Conservation (phyloP, 805 yeast genomes). For the Monosporozyma solicola region DNA sequence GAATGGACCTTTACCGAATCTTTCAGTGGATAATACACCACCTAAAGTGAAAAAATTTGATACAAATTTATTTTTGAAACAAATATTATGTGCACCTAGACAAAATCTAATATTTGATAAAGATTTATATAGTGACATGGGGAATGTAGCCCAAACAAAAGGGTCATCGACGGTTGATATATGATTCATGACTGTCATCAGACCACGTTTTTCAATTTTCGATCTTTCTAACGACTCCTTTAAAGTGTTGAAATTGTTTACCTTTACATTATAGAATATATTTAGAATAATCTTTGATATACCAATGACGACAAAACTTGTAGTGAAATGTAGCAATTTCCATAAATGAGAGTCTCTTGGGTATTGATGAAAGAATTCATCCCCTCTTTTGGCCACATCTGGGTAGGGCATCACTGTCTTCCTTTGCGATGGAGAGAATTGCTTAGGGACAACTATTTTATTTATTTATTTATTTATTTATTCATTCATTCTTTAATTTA, state of each 20-base stretch:
- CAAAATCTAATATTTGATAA: constrained; percentile 83
- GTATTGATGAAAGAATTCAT: constrained; percentile 53
- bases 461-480: too few relatives aligned
- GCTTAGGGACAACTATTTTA: too few relatives aligned
- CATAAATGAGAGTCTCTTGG: constrained; percentile 54
- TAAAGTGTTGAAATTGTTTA: constrained; percentile 54
- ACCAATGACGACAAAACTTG: constrained; percentile 58
- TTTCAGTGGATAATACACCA: constrained; percentile 72
- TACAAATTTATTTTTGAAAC: constrained; percentile 51
- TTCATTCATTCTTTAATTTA: too few relatives aligned
- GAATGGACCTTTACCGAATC: constrained; percentile 91
- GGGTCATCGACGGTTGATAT: constrained; percentile 93
- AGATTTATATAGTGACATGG: constrained; percentile 54
- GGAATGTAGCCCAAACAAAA: constrained; percentile 75
- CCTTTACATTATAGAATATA: constrained; percentile 52
- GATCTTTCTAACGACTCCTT: constrained; percentile 58
- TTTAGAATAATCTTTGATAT: constrained; percentile 54
- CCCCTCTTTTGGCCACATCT: constrained; percentile 64
- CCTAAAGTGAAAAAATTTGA: constrained; percentile 74
- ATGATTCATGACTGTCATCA: constrained; percentile 85
- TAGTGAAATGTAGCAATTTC: constrained; percentile 59
- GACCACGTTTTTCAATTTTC: constrained; percentile 57
- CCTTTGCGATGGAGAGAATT: background rate
- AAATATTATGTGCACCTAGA: constrained; percentile 83
- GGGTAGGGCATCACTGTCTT: constrained; percentile 62